phyloP scores from a whole-genome alignment of 345 rosid species.

The Camelina neglecta region DNA sequence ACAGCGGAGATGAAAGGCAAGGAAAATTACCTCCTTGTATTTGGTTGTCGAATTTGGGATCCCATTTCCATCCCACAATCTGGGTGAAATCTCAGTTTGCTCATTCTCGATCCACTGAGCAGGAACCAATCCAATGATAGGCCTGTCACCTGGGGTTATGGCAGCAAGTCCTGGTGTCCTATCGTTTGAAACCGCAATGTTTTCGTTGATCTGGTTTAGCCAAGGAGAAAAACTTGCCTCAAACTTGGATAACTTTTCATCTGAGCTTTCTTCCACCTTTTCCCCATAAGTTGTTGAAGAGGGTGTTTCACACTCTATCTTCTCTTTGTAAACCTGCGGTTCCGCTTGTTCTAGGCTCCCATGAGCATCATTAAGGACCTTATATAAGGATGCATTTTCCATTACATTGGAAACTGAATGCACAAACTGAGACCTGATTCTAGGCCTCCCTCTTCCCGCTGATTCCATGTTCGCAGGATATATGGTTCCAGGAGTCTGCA shows the following conservation, averaged over 20 bases:
- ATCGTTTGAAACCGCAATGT: conserved; percentile 30
- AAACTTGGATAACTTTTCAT: conserved; percentile 33
- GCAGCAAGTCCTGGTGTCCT: conserved; percentile 37
- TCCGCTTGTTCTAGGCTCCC: conserved; percentile 32
- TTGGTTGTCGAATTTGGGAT: conserved; percentile 96
- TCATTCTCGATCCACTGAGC: conserved; percentile 85
- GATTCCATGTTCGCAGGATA: conserved; percentile 62
- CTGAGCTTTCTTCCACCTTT: conserved; percentile 23
- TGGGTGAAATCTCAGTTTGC: conserved; percentile 56
- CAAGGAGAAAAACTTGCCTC: conserved; percentile 65
- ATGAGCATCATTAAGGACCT: conserved; percentile 43
- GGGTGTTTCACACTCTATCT: conserved; percentile 37
- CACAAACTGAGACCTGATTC: conserved; percentile 81
- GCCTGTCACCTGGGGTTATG: conserved; percentile 76
- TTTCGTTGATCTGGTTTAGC: conserved; percentile 33
- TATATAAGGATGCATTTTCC: conserved; percentile 57
- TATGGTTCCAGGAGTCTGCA: conserved; percentile 98
- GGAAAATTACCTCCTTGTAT: conserved; percentile 82
- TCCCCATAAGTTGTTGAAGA: conserved; percentile 30
- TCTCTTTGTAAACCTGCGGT: conserved; percentile 39
- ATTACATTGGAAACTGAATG: conserved; percentile 56
- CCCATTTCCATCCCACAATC: conserved; percentile 99
- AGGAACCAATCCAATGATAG: conserved; percentile 86
- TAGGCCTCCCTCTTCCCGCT: conserved; percentile 54
- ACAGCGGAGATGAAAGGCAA: conserved; percentile 6